phyloP scores from a whole-genome alignment of 1,139 yeast genomes.

The Candida mesenterica region DNA sequence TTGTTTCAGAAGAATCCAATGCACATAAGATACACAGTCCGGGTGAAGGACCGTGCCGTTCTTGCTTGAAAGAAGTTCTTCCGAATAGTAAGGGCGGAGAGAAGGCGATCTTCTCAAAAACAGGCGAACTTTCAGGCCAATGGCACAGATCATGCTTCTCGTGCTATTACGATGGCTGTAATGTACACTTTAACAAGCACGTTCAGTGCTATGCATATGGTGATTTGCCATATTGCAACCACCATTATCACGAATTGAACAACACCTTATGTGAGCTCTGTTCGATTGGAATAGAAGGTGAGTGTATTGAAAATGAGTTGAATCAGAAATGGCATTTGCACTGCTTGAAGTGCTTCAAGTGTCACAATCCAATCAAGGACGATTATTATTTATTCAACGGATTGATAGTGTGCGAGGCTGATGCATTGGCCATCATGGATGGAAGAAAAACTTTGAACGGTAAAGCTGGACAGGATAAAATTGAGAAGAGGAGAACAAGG shows the following conservation, averaged over 20 bases:
- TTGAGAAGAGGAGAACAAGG: slow-evolving; percentile 47
- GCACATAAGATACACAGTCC: slow-evolving; percentile 38
- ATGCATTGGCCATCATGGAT: slow-evolving; percentile 30
- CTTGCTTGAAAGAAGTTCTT: slow-evolving; percentile 50
- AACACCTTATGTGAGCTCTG: slow-evolving; percentile 74
- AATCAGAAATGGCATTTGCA: slow-evolving; percentile 63
- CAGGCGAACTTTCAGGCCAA: slow-evolving; percentile 82
- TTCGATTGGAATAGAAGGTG: slow-evolving; percentile 80
- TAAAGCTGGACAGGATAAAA: slow-evolving; percentile 30
- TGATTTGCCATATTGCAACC: slow-evolving; percentile 78
- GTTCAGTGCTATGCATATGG: slow-evolving; percentile 76
- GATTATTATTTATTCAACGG: slow-evolving; percentile 61
- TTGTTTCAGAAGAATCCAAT: background rate
- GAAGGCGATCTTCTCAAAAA: slow-evolving; percentile 65
- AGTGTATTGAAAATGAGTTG: slow-evolving; percentile 76
- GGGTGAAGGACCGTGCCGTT: slow-evolving; percentile 74
- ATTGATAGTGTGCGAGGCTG: slow-evolving; percentile 50
- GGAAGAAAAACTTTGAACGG: slow-evolving; percentile 24
- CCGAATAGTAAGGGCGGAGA: slow-evolving; percentile 47
- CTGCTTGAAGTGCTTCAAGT: slow-evolving; percentile 59
- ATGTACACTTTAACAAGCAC: slow-evolving; percentile 51
- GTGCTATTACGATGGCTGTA: slow-evolving; percentile 59
- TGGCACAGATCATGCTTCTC: slow-evolving; percentile 90
- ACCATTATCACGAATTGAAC: slow-evolving; percentile 77
- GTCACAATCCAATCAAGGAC: slow-evolving; percentile 43